phyloP scores from a whole-genome alignment of 2,329 filamentous ascomycete species.

The Trichoderma gracile region DNA sequence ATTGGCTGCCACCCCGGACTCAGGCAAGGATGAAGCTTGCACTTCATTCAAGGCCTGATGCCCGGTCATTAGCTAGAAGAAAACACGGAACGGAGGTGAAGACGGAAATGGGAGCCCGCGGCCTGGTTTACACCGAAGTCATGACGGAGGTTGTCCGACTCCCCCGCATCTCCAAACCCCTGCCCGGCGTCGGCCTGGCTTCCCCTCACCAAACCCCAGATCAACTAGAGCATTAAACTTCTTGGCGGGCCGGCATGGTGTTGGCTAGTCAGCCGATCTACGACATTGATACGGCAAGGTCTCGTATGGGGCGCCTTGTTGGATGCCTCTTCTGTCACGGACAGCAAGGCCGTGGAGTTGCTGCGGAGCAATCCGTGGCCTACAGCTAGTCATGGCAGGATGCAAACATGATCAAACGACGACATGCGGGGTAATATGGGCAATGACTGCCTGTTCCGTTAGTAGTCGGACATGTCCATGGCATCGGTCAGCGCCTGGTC shows the following conservation, averaged over 20 bases:
- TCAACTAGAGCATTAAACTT: constrained; percentile 15
- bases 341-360: constrained; percentile 8
- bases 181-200: not conserved
- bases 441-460: not conserved
- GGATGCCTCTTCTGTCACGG: not conserved
- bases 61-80: constrained; percentile 15
- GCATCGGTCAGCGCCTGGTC: not conserved
- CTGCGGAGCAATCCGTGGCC: not conserved
- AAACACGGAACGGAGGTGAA: constrained; percentile 11
- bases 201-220: constrained; percentile 14
- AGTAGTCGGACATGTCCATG: not conserved
- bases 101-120: not conserved
- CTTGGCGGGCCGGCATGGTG: constrained; percentile 15
- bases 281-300: constrained; percentile 1
- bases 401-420: not conserved
- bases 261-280: constrained; percentile 10
- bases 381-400: not conserved
- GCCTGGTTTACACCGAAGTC: not conserved
- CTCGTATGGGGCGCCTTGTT: not conserved
- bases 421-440: constrained; percentile 9
- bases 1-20: not conserved
- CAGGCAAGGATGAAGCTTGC: not conserved
- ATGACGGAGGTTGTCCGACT: constrained; percentile 16
- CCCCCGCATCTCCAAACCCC: constrained; percentile 14
- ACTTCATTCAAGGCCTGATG: not conserved